Evolutionary conservation across 2,329 filamentous ascomycete species (phyloP), one percentile per base, ranked within the genome.

Genomic region (Sporothrix phasma): DNA sequence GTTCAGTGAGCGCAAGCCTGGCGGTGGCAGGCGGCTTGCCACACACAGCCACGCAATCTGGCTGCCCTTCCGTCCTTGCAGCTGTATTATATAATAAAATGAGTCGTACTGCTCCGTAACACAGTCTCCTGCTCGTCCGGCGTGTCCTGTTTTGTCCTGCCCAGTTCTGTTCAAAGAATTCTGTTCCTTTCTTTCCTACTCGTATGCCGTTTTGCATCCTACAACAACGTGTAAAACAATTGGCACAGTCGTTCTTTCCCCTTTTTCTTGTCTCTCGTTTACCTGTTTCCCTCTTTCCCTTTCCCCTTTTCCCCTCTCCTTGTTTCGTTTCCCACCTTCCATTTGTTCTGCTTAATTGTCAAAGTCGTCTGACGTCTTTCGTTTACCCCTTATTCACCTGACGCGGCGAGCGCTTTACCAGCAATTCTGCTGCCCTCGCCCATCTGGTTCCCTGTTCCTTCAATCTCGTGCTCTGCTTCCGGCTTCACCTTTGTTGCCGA

Each of bases 81-180:
- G 3, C 34, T 43, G 13, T 43, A n/a, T 62, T 37, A 34, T 26
- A n/a, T n/a, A n/a, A n/a, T n/a, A n/a, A n/a, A n/a, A n/a, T n/a
- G n/a, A n/a, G n/a, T n/a, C n/a, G n/a, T n/a, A n/a, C n/a, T n/a
- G n/a, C n/a, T n/a, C n/a, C n/a, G n/a, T n/a, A n/a, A n/a, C 61
- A 58, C 29, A 22, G 41, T 58, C 41, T 19, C 37, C 29, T 46
- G 37, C 24, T 24, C 22, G 24, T 53, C 49, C 11, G 15, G 29
- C 39, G 3, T 46, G 37, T 56, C 41, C n/a, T 43, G 17, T 49
- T 54, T 39, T 13, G 15, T 56, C 47, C 24, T 62, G 24, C 7
- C 45, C 61, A 45, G 41, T 46, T 46, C 37, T 45, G 56, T 46
- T 60, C 46, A 45, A 63, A 56, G 34, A 54, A 31, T 56, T 47